Percentiles rank a stretch among this genome's conserved stretches.
These are phyloP conservation scores for Nothophoma quercina DNA, from an alignment of 2,329 filamentous ascomycete genomes.

Conservation along the genomic window DNA sequence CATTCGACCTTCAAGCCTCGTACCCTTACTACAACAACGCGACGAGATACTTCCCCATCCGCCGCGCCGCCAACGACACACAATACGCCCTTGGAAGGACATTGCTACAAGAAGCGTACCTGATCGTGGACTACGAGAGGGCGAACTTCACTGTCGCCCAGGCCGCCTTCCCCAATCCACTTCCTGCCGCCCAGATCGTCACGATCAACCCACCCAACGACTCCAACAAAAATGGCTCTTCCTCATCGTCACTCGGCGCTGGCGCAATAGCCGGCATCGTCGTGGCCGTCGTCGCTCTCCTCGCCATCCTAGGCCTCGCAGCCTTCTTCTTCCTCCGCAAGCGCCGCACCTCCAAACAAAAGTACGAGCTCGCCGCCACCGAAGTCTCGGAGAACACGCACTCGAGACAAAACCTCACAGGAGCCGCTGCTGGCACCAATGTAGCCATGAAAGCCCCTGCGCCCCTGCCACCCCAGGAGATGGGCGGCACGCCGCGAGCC, in stretches of 20 bases:
- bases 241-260: conserved; percentile 24
- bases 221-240: conserved; percentile 5
- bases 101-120: conserved; percentile 71
- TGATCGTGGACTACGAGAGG: conserved; percentile 58
- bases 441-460: conserved; percentile 24
- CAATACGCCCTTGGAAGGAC: conserved; percentile 70
- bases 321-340: conserved; percentile 33
- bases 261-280: conserved; percentile 46
- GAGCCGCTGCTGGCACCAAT: conserved; percentile 1
- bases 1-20: conserved; percentile 57
- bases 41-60: conserved; percentile 72
- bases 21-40: conserved; percentile 67
- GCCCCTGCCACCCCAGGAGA: conserved; percentile 26
- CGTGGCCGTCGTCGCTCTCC: conserved; percentile 28
- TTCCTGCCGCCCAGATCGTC: conserved; percentile 39
- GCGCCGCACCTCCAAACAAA: conserved; percentile 22
- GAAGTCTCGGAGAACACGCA: conserved; percentile 29
- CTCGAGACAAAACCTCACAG: conserved; percentile 13
- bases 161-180: conserved; percentile 40
- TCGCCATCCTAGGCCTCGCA: conserved; percentile 30
- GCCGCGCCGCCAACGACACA: conserved; percentile 61
- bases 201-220: conserved; percentile 29
- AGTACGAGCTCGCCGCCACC: conserved; percentile 32
- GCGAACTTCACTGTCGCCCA: conserved; percentile 56
- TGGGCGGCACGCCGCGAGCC: conserved; percentile 34